phyloP scores from a whole-genome alignment of 1,284 basidiomycete species.

The Ustilago shanxiensis region DNA sequence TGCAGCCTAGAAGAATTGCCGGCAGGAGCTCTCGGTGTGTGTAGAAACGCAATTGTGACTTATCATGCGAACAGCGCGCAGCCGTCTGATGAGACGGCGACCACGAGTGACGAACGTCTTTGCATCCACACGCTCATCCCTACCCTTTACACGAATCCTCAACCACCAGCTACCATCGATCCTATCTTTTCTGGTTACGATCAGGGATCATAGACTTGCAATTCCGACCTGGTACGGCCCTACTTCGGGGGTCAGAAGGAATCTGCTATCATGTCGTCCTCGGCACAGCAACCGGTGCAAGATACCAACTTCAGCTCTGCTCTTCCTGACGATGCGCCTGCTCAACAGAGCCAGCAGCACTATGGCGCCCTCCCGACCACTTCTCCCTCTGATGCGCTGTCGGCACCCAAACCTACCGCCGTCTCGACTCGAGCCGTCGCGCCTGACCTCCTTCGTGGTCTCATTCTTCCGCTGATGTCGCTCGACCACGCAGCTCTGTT shows the following conservation, averaged over 20 bases:
- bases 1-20: neutral
- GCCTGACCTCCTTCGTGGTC: slow-evolving; percentile 56
- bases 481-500: slow-evolving; percentile 54
- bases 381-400: neutral
- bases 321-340: neutral
- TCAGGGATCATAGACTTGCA: too few species aligned
- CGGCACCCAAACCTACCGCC: slow-evolving; percentile 16
- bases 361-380: slow-evolving; percentile 5
- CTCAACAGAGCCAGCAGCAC: neutral
- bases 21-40: neutral
- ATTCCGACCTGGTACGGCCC: neutral
- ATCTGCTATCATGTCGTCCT: neutral
- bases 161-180: neutral
- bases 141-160: too few species aligned
- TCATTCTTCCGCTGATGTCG: slow-evolving; percentile 57
- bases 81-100: too few species aligned
- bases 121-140: too few species aligned
- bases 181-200: too few species aligned
- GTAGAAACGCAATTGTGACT: neutral
- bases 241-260: neutral
- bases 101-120: neutral
- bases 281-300: slow-evolving; percentile 25
- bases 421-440: slow-evolving; percentile 44
- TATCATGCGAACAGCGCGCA: too few species aligned
- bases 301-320: slow-evolving; percentile 29